Evolutionary conservation across 2,329 filamentous ascomycete genomes (phyloP).

Genomic region (Bipolaris zeicola): DNA sequence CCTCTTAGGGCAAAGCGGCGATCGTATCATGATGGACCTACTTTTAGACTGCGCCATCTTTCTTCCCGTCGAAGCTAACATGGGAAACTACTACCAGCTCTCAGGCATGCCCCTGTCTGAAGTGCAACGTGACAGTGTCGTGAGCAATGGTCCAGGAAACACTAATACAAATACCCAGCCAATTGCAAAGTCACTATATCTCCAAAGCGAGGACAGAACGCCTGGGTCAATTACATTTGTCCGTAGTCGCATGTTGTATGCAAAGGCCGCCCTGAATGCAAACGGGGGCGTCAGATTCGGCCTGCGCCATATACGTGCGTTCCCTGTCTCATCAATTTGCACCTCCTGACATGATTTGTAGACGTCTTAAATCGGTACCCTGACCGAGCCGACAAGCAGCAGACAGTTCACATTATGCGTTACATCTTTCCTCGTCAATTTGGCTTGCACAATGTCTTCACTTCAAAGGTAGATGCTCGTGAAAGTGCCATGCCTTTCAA

Average conservation of each 20-base stretch:
- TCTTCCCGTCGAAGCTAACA: conserved; percentile 61
- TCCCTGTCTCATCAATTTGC: neutral
- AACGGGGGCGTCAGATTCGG: conserved; percentile 73
- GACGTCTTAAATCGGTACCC: conserved; percentile 80
- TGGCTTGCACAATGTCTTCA: conserved; percentile 90
- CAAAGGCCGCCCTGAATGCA: conserved; percentile 71
- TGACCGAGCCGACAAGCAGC: conserved; percentile 53
- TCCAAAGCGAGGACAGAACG: conserved; percentile 21
- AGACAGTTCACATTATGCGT: conserved; percentile 77
- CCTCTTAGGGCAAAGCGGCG: conserved; percentile 75
- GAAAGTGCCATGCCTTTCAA: conserved; percentile 76
- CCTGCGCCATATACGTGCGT: conserved; percentile 78
- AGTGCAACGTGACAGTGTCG: conserved; percentile 28
- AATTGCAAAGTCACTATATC: conserved; percentile 1
- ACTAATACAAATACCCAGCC: neutral
- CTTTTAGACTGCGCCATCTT: conserved; percentile 82
- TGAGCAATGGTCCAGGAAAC: conserved; percentile 9
- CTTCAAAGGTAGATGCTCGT: conserved; percentile 65
- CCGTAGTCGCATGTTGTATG: conserved; percentile 85
- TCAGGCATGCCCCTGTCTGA: conserved; percentile 70
- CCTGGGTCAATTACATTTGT: conserved; percentile 73
- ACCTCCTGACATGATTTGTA: conserved; percentile 47
- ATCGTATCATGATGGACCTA: conserved; percentile 77
- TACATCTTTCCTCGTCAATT: conserved; percentile 95
- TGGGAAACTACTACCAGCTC: conserved; percentile 75